Base-by-base conservation (phyloP, 768 basidiomycete species). In the Agaricus subrufescens region DNA sequence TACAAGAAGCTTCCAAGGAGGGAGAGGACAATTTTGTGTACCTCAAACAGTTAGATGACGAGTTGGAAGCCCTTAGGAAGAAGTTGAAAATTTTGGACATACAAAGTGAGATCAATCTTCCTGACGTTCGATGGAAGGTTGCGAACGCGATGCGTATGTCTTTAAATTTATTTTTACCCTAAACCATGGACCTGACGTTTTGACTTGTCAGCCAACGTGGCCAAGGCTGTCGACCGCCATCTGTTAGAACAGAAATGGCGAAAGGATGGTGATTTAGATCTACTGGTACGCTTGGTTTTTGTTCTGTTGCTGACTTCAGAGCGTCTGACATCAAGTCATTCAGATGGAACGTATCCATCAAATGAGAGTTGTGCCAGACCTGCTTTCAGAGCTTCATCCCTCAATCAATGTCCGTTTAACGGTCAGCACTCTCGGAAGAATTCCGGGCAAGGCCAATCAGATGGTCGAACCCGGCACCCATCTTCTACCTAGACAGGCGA, bases 271-370 rank as follows among this genome's bases (percentile, higher is more conserved):
- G 79, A 79, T 29, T 74, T 98, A 37, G 94, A 97, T 66, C 74
- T 94, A 38, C 74, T 98, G 67, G 94, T 93, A 54, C 43, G 86
- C 75, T 54, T 58, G n/a, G 50, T 3, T 23, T 31, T 26, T 25
- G 8, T 38, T 30, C 19, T 23, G 12, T 31, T 10, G 23, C 29
- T 52, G 50, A 10, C 29, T 31, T 14, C n/a, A 40, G 51, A 10
- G 27, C 58, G 34, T 30, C 6, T 65, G 11, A 34, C 34, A 8
- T 1, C 11, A 34, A 34, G 34, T 34, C 8, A 8, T 34, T 4
- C 34, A 94, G 89, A 97, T 97, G 93, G 91, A 97, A 66, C 88
- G 95, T 65, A 65, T 98, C 45, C 79, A 92, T 62, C 91, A 94
- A 72, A 93, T 97, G 92, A 73, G 86, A 49, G 86, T 98, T 56